phyloP scores from a whole-genome alignment of 179 eudicot species.

The Beta corolliflora region DNA sequence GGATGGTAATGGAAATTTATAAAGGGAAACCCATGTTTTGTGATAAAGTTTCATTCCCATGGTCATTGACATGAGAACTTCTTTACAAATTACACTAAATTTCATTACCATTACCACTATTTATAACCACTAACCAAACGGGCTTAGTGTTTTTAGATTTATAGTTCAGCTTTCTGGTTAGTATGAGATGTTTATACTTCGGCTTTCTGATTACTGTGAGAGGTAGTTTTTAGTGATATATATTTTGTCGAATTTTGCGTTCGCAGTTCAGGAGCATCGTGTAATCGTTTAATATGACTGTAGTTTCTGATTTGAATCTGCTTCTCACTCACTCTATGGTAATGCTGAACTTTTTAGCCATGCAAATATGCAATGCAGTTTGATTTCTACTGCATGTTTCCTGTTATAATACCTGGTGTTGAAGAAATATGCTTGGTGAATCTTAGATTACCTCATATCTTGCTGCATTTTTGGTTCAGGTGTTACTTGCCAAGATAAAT shows the following conservation, averaged over 20 bases:
- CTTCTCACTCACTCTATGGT: neutral
- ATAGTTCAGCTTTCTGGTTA: too few relatives aligned
- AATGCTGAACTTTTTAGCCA: neutral
- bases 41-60: too few relatives aligned
- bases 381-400: neutral
- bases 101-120: too few relatives aligned
- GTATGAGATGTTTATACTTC: neutral
- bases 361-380: neutral
- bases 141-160: neutral
- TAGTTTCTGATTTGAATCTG: neutral
- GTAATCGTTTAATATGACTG: neutral
- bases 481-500: slow-evolving; percentile 18
- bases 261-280: neutral
- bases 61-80: too few relatives aligned
- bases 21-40: too few relatives aligned
- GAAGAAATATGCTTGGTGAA: neutral
- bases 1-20: too few relatives aligned
- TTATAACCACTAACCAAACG: too few relatives aligned
- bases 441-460: neutral
- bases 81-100: too few relatives aligned
- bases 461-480: neutral
- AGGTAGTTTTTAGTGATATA: neutral
- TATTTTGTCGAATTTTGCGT: neutral
- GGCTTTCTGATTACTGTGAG: neutral
- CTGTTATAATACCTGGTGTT: neutral